A percentile compares a stretch with the other conserved stretches of the same genome.
These are phyloP conservation scores for Thielaviopsis populi DNA, from an alignment of 2,329 filamentous ascomycete species.

Conservation along the genomic window DNA sequence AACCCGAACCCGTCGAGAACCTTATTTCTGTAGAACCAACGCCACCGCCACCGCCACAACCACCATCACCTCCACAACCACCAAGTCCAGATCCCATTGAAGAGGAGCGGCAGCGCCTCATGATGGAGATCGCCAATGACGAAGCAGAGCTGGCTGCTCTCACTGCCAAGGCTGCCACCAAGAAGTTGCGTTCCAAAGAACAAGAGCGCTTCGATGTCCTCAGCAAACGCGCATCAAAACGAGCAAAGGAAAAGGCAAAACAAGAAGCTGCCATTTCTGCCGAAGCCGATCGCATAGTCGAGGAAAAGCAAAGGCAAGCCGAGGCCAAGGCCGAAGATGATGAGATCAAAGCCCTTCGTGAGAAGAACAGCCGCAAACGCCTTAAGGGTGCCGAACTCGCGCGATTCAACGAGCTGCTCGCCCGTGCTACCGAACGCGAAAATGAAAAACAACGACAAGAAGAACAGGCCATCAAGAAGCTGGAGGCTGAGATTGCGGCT, in stretches of 20 bases:
- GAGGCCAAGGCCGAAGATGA: slow-evolving; percentile 1
- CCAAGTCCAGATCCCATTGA: background rate
- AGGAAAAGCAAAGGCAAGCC: slow-evolving; percentile 11
- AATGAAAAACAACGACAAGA: slow-evolving; percentile 4
- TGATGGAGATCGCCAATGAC: slow-evolving; percentile 12
- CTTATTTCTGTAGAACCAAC: background rate
- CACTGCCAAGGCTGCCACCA: background rate
- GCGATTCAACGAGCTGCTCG: slow-evolving; percentile 11
- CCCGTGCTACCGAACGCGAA: background rate
- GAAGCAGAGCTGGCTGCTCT: slow-evolving; percentile 9
- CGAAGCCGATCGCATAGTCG: slow-evolving; percentile 8
- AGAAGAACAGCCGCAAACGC: background rate
- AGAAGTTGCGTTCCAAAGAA: slow-evolving; percentile 5
- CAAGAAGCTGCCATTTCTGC: slow-evolving; percentile 15
- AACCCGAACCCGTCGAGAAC: slow-evolving; percentile 7
- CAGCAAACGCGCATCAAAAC: slow-evolving; percentile 10
- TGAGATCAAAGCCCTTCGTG: slow-evolving; percentile 7
- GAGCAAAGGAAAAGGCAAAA: slow-evolving; percentile 16
- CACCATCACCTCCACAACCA: slow-evolving; percentile 7
- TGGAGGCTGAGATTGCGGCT: slow-evolving; percentile 13
- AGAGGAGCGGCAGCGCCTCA: slow-evolving; percentile 10
- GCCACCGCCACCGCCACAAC: background rate
- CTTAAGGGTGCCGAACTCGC: slow-evolving; percentile 5
- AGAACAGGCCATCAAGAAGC: slow-evolving; percentile 3
- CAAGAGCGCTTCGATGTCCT: slow-evolving; percentile 12